Conservation (phyloP, 441 rosid genomes). For the Populus tomentosa region DNA sequence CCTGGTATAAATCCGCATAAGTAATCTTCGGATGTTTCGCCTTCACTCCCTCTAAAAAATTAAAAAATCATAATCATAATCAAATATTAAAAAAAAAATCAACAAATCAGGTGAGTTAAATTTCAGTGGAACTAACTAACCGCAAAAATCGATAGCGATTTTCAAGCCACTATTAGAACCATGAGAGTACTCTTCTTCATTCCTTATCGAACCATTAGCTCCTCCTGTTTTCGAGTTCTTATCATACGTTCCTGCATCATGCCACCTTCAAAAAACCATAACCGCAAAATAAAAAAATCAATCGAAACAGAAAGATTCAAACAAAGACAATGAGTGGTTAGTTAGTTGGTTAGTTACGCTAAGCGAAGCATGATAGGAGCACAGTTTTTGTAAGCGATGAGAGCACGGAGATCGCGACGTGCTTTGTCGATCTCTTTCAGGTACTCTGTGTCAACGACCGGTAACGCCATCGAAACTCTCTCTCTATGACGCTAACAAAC, state of each 20-base stretch:
- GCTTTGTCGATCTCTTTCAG: slow-evolving; percentile 78
- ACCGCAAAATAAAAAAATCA: background rate
- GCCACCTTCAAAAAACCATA: slow-evolving; percentile 59
- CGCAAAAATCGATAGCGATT: slow-evolving; percentile 78
- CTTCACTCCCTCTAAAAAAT: slow-evolving; percentile 66
- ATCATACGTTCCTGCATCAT: slow-evolving; percentile 90
- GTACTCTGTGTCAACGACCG: slow-evolving; percentile 76
- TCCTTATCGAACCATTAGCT: slow-evolving; percentile 86
- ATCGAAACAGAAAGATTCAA: background rate
- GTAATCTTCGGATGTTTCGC: slow-evolving; percentile 75
- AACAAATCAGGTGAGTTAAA: background rate
- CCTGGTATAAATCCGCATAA: slow-evolving; percentile 87
- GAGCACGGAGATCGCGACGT: slow-evolving; percentile 90
- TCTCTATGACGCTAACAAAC: background rate
- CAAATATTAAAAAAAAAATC: background rate
- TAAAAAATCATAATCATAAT: background rate
- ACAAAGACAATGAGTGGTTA: background rate
- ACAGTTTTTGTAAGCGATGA: slow-evolving; percentile 73
- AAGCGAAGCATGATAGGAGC: slow-evolving; percentile 98
- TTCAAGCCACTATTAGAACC: slow-evolving; percentile 81
- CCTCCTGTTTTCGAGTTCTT: slow-evolving; percentile 80
- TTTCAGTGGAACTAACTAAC: slow-evolving; percentile 25
- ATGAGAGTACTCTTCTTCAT: slow-evolving; percentile 73
- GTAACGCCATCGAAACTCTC: slow-evolving; percentile 54
- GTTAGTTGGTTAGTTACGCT: slow-evolving; percentile 44